These are phyloP conservation scores for Diplosphaera chodatii DNA, from an alignment of 139 green algal species.

Conservation along the genomic window DNA sequence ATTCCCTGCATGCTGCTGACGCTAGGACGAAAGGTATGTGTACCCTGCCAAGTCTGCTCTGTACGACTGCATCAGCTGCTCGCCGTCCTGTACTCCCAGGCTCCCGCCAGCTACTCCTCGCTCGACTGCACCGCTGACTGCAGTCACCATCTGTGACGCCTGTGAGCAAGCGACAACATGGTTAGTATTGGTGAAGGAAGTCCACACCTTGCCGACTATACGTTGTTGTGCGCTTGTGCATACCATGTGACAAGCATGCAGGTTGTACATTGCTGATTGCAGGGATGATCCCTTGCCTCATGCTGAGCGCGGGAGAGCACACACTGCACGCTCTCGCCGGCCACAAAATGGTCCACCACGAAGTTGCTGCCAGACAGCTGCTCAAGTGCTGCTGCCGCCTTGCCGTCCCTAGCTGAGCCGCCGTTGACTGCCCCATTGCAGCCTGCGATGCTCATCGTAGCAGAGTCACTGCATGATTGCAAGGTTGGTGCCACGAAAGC, in stretches of 20 bases:
- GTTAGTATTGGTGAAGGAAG: background rate
- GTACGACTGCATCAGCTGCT: background rate
- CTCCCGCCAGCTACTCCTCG: background rate
- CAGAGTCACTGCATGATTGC: too few species aligned
- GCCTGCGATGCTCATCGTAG: too few species aligned
- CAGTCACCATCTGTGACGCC: background rate
- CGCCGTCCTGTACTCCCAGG: background rate
- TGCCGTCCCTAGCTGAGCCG: background rate
- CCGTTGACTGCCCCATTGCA: too few species aligned
- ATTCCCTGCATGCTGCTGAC: too few species aligned
- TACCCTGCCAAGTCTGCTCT: background rate
- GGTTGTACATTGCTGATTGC: too few species aligned
- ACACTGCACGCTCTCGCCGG: conserved; percentile 10
- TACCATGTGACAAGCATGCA: too few species aligned
- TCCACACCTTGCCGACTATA: too few species aligned
- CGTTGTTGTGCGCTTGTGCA: too few species aligned
- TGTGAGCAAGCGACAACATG: background rate
- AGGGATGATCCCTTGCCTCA: too few species aligned
- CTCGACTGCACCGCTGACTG: background rate
- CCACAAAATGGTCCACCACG: conserved; percentile 6
- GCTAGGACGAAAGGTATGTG: conserved; percentile 4
- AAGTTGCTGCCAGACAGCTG: background rate
- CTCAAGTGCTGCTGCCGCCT: background rate
- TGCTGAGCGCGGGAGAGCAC: conserved; percentile 28
- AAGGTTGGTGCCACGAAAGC: too few species aligned